Base-by-base conservation (phyloP, 139 green algal species). In the Picochlorum costavermella region DNA sequence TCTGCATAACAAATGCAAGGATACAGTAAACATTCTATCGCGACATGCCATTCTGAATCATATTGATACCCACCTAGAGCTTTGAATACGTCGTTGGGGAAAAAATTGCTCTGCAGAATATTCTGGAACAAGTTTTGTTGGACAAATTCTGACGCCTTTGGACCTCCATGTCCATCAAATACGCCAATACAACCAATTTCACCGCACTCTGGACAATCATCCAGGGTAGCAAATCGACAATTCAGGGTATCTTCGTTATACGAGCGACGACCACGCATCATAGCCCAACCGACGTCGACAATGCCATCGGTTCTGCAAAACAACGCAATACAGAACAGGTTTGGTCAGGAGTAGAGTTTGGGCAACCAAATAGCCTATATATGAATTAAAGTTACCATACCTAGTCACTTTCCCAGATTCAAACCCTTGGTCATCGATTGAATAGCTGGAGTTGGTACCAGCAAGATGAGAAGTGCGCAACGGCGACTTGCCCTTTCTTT, bases 111-210 rank as follows among this genome's bases (percentile, higher is more conserved):
- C 12, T 76, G 64, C 29, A 94, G 37, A 25, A 97, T 75, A 53
- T 90, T 95, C 2, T 83, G 63, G 50, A 96, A 95, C 10, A 97
- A 61, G 60, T 94, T 86, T 56, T 76, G 68, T 12, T 77, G 55
- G 37, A 97, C 88, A 67, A 88, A 97, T 37, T 85, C 71, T 12
- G 91, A 89, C 10, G 91, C 91, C 20, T 80, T 71, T 4, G 88
- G 75, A 3, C 91, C 91, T 10, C 91, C 91, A 69, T 97, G 91
- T 2, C 90, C 91, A 67, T 97, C 91, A 70, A 96, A 97, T 2
- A 97, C 85, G 1, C 89, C 91, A 63, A 97, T 96, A 2, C 92
- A 72, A 2, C 86, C 91, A 4, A 94, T 74, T 12, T 72, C 20
- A 25, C 17, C 17, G 20, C 12, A 44, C 20, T 30, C 25, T 26